Base-by-base conservation (phyloP, 257 asterid species). In the Solanum tarijense region DNA sequence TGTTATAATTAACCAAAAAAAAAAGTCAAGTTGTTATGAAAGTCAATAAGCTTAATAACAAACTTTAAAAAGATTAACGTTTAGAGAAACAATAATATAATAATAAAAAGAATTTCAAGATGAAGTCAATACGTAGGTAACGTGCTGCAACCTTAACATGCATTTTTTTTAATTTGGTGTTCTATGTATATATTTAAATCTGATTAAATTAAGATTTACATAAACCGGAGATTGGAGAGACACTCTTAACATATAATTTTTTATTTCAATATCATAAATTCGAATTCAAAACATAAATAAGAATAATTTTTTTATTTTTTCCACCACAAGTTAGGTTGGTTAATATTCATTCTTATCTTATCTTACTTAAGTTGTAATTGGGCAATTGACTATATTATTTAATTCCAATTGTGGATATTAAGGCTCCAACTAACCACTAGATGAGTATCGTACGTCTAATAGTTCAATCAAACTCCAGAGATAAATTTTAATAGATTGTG, bases 281-380 rank as follows among this genome's bases (percentile, higher is more conserved):
- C 9, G 1, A 52, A 52, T 52, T 16, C 1, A 1, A 52, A 52
- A 52, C 9, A 32, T 32, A 32, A 32, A 32, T 32, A 32, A 32
- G 35, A 32, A 32, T 32, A 32, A 4, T 38, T 38, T 38, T 38
- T 38, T 38, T 38, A 38, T 7, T 7, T 7, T 38, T 38, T 38
- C 43, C 12, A 38, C 3, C 43, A 38, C 43, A 38, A 9, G 4
- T 25, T 9, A 65, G 18, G 2, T 25, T 2, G 34, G 2, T 14
- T 69, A 32, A 21, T 16, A 69, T 73, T n/a, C 12, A 34, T 34
- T 75, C 5, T 75, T 5, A 11, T 76, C 60, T 39, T 39, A n/a
- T 55, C 83, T 76, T 76, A 29, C 60, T 76, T 76, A 39, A 75
- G 55, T 75, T 34, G 48, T 73, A 34, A 74, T 69, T 74, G 52